Evolutionary conservation across 2,329 filamentous ascomycete genomes (phyloP).

Genomic region (Calycina herbarum): DNA sequence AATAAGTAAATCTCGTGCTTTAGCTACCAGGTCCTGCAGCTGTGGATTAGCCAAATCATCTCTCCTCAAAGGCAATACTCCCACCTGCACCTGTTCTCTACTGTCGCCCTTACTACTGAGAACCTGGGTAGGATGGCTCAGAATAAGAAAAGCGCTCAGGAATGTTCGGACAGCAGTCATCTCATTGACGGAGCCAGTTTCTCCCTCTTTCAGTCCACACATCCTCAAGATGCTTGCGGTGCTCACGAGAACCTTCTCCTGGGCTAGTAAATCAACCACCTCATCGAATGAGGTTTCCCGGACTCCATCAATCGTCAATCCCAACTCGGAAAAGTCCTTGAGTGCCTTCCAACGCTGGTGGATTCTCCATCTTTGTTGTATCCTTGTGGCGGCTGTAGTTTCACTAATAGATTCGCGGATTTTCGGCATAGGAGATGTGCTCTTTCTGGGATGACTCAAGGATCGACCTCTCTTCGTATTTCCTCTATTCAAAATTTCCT

Average conservation of each 20-base stretch:
- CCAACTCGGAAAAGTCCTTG: conserved; percentile 64
- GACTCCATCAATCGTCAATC: conserved; percentile 69
- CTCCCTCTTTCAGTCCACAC: conserved; percentile 68
- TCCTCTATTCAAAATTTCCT: conserved; percentile 58
- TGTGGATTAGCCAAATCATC: conserved; percentile 62
- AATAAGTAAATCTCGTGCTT: conserved; percentile 74
- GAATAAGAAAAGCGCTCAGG: conserved; percentile 75
- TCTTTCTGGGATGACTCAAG: conserved; percentile 54
- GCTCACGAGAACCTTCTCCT: conserved; percentile 63
- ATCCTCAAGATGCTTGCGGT: conserved; percentile 69
- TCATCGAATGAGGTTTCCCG: conserved; percentile 71
- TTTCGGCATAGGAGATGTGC: conserved; percentile 50
- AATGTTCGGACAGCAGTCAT: conserved; percentile 75
- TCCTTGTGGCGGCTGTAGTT: conserved; percentile 62
- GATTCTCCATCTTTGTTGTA: conserved; percentile 71
- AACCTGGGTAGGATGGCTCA: conserved; percentile 76
- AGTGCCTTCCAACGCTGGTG: conserved; percentile 58
- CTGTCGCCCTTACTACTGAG: conserved; percentile 69
- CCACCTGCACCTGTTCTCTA: conserved; percentile 58
- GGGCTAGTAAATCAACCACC: conserved; percentile 67
- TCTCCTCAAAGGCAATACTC: conserved; percentile 47
- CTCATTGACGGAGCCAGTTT: conserved; percentile 61
- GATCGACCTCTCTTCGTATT: conserved; percentile 52
- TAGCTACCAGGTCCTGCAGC: conserved; percentile 70
- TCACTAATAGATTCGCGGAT: conserved; percentile 51